Base-by-base conservation (phyloP, 306 rosid species). In the Fragaria nilgerrensis region DNA sequence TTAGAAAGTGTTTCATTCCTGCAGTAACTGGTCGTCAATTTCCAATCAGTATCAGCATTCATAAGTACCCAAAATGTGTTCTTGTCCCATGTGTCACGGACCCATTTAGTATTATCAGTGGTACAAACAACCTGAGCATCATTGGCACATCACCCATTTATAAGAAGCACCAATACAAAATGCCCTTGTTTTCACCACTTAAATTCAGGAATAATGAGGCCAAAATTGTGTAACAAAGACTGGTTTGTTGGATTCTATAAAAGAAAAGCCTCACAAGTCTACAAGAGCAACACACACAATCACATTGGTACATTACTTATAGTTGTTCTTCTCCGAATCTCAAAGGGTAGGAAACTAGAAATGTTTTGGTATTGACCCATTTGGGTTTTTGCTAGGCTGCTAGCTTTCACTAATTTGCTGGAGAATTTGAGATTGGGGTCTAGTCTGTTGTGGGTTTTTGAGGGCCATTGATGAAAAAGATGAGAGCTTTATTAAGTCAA, bases 11-110 rank as follows among this genome's bases (percentile, higher is more conserved):
- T 20, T 20, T 20, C 43, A 23, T 41, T 27, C 4, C 45, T 27
- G 59, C 59, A 59, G 9, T 65, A 65, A 65, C 48, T 70, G 74
- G 73, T 32, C 75, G 7, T 74, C 74, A 74, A 58, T 75, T 13
- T 69, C 59, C 66, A 79, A 78, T 79, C 73, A 68, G 75, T 41
- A 63, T 78, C 77, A 41, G 14, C 19, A 23, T 48, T n/a, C 68
- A 58, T 36, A 71, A 50, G 66, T 13, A 19, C 34, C 13, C 27
- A 16, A 23, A 36, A 72, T 55, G 6, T 7, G 61, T 11, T 66
- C 9, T 63, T 72, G 62, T 72, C 19, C 0, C 59, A 16, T 56
- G 5, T 65, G 47, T 63, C 84, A 71, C 44, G 75, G 77, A 72
- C 81, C 78, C 78, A 72, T 77, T 62, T 71, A 39, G 4, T 9